phyloP scores from a whole-genome alignment of 2,329 filamentous ascomycete genomes.

The Claviceps africana region DNA sequence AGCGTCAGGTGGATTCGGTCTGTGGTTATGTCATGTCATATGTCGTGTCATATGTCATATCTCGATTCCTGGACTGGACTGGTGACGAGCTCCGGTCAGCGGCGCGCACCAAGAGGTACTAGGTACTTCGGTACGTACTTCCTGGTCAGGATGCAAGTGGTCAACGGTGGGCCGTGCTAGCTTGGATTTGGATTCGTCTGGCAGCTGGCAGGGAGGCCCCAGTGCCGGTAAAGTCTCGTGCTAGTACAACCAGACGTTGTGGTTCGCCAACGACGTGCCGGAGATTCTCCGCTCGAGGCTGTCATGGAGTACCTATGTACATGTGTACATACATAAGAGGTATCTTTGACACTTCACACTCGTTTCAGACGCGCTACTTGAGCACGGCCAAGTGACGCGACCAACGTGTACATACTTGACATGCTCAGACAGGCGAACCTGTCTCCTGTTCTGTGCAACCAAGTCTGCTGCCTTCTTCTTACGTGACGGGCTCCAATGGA shows the following conservation, averaged over 20 bases:
- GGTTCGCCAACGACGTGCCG: not conserved
- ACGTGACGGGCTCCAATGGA: not conserved
- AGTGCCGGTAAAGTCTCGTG: no score
- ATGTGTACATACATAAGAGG: no score
- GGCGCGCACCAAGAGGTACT: not conserved
- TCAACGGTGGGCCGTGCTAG: not conserved
- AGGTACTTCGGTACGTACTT: not conserved
- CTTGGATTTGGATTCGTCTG: not conserved
- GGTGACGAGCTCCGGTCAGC: not conserved
- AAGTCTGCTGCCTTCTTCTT: no score
- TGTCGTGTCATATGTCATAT: no score
- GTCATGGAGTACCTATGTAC: no score
- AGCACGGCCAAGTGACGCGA: no score
- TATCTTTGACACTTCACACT: no score
- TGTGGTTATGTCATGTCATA: constrained; percentile 1
- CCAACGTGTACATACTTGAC: no score
- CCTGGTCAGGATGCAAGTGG: not conserved
- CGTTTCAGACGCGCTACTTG: no score
- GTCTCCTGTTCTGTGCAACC: no score
- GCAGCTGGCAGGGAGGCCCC: not conserved
- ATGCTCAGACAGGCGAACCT: no score
- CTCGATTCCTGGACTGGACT: not conserved
- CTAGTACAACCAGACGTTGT: no score
- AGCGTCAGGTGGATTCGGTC: not conserved
- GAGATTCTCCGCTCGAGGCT: not conserved